These are phyloP conservation scores for Amphibolis antarctica DNA, from an alignment of 106 monocot species.

Conservation along the genomic window DNA sequence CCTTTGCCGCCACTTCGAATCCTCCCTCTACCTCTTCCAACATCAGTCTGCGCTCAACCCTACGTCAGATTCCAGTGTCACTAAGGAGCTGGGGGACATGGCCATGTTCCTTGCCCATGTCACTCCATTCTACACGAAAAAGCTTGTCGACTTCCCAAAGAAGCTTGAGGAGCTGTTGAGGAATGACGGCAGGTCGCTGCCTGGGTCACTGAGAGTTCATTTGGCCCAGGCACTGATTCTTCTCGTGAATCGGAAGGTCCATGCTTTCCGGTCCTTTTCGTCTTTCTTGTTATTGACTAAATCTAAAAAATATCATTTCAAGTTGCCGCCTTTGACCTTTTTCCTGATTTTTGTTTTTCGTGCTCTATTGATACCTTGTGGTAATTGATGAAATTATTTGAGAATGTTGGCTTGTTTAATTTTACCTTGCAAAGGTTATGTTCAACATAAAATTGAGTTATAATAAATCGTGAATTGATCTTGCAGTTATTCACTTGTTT, in stretches of 20 bases:
- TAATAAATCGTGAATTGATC: too few relatives aligned
- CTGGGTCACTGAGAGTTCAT: conserved; percentile 43
- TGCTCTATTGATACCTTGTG: too few relatives aligned
- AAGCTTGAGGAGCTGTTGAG: conserved; percentile 39
- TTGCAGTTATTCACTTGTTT: too few relatives aligned
- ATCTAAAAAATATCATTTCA: too few relatives aligned
- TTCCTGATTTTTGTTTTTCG: too few relatives aligned
- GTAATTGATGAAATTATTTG: too few relatives aligned
- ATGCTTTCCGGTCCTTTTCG: background rate
- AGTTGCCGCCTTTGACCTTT: too few relatives aligned
- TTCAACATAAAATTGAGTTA: too few relatives aligned
- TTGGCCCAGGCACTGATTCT: conserved; percentile 67
- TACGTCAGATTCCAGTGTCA: conserved; percentile 33
- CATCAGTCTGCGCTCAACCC: conserved; percentile 42
- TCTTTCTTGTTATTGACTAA: background rate
- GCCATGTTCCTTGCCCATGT: conserved; percentile 79
- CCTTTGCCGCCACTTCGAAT: conserved; percentile 65
- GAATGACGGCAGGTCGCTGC: conserved; percentile 36
- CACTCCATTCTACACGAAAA: conserved; percentile 55
- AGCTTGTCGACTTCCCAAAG: conserved; percentile 38
- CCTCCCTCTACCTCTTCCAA: conserved; percentile 58
- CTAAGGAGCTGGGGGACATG: conserved; percentile 69
- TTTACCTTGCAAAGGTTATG: too few relatives aligned
- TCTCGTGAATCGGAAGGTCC: conserved; percentile 72
- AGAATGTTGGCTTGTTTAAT: too few relatives aligned